These are phyloP conservation scores for Apiospora marii DNA, from an alignment of 2,329 filamentous ascomycete species.

Conservation along the genomic window DNA sequence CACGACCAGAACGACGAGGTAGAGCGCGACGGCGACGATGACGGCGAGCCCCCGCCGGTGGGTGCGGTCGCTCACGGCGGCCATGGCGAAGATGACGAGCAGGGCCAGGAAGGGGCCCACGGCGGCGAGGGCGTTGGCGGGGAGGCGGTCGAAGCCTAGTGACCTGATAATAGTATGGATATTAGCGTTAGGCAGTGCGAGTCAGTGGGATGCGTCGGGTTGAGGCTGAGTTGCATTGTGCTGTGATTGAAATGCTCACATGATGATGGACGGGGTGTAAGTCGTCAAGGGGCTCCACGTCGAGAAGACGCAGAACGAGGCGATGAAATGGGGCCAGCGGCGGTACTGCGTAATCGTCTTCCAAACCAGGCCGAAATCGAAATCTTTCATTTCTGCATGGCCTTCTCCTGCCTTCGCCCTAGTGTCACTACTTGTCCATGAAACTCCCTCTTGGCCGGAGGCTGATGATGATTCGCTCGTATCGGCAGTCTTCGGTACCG, in stretches of 20 bases:
- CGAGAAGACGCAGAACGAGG: constrained; percentile 58
- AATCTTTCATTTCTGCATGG: background rate
- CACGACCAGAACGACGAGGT: constrained; percentile 53
- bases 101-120: constrained; percentile 53
- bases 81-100: constrained; percentile 56
- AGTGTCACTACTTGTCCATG: background rate
- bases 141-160: constrained; percentile 53
- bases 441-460: background rate
- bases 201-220: background rate
- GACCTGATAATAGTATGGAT: constrained; percentile 37
- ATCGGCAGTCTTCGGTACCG: background rate
- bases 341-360: constrained; percentile 52
- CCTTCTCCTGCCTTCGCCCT: background rate
- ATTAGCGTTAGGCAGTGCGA: background rate
- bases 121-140: constrained; percentile 56
- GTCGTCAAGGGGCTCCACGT: constrained; percentile 61
- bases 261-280: constrained; percentile 56
- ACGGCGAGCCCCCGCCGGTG: constrained; percentile 53
- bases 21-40: constrained; percentile 52
- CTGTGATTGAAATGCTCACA: constrained; percentile 36
- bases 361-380: constrained; percentile 46
- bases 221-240: background rate
- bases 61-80: constrained; percentile 55
- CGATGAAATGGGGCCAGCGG: constrained; percentile 58
- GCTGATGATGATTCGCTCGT: background rate